Evolutionary conservation across 495 filamentous ascomycete genomes (phyloP).

Genomic region (Gamarada debralockiae): DNA sequence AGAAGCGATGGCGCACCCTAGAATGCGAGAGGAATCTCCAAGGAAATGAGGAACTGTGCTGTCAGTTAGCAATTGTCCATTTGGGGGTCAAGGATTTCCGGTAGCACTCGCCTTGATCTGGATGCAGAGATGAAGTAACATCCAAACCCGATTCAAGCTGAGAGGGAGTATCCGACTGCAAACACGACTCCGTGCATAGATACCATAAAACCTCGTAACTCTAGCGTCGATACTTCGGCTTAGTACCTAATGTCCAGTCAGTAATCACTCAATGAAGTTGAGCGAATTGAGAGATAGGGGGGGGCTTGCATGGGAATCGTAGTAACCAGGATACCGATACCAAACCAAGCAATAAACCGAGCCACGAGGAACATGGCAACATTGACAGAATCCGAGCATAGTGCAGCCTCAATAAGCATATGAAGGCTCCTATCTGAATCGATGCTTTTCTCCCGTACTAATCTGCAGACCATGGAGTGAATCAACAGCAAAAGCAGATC

Average conservation of each 20-base stretch:
- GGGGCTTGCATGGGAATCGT: conserved; percentile 44
- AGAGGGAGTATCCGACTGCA: conserved; percentile 2
- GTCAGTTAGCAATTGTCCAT: too few species aligned
- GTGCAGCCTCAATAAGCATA: conserved; percentile 41
- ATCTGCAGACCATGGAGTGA: conserved; percentile 42
- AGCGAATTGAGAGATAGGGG: too few species aligned
- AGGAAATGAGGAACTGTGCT: conserved; percentile 1
- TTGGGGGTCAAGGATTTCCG: too few species aligned
- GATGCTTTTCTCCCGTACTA: conserved; percentile 38
- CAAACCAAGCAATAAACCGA: conserved; percentile 44
- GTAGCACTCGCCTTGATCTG: too few species aligned
- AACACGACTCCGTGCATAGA: conserved; percentile 10
- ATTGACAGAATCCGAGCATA: conserved; percentile 38
- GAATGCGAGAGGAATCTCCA: conserved; percentile 33
- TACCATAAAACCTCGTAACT: conserved; percentile 30
- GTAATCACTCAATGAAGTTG: too few species aligned
- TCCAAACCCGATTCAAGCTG: conserved; percentile 7
- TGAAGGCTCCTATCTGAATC: conserved; percentile 41
- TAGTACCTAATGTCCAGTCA: conserved; percentile 31
- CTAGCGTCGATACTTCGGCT: conserved; percentile 35
- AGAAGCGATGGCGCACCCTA: conserved; percentile 35
- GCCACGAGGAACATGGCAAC: conserved; percentile 46
- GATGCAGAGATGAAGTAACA: neutral
- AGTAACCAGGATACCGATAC: conserved; percentile 42
- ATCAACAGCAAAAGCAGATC: conserved; percentile 38